Conservation (phyloP, 495 filamentous ascomycete species). For the Neurospora intermedia region DNA sequence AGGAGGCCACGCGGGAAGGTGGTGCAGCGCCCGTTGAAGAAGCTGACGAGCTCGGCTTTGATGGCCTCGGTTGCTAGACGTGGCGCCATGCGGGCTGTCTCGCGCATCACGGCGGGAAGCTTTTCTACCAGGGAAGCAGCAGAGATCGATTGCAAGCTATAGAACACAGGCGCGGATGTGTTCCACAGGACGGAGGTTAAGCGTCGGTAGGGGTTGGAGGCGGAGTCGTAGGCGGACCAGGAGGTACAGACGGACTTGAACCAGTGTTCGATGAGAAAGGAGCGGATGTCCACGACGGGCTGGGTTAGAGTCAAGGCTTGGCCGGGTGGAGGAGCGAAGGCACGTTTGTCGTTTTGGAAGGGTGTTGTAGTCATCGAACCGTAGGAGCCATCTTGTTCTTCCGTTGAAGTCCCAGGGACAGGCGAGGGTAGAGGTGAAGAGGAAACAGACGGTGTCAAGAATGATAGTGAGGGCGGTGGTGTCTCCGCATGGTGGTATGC, state of each 20-base stretch:
- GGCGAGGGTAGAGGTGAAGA: constrained; percentile 6
- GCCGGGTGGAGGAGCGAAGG: not conserved
- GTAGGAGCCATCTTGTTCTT: not conserved
- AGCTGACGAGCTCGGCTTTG: constrained; percentile 15
- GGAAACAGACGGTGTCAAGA: not conserved
- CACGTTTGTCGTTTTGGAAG: not conserved
- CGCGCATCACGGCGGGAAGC: constrained; percentile 20
- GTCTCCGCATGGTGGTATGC: not conserved
- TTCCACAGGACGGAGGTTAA: constrained; percentile 19
- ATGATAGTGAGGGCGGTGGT: not conserved
- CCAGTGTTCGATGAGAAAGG: constrained; percentile 26
- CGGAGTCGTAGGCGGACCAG: constrained; percentile 24
- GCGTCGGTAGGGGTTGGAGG: constrained; percentile 19
- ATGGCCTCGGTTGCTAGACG: constrained; percentile 19
- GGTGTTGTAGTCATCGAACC: not conserved
- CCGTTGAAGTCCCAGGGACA: not conserved
- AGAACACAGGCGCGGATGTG: constrained; percentile 16
- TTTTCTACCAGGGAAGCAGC: constrained; percentile 24
- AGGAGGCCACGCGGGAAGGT: constrained; percentile 21
- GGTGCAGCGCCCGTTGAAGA: constrained; percentile 4
- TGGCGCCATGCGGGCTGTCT: constrained; percentile 18
- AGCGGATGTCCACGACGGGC: constrained; percentile 22
- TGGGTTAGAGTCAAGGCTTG: constrained; percentile 7
- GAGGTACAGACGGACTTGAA: constrained; percentile 26
- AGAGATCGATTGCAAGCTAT: constrained; percentile 22